A percentile compares a stretch with the other conserved stretches of the same genome.
Conservation (phyloP, 2,329 filamentous ascomycete genomes). For the Microcyclospora pomicola region DNA sequence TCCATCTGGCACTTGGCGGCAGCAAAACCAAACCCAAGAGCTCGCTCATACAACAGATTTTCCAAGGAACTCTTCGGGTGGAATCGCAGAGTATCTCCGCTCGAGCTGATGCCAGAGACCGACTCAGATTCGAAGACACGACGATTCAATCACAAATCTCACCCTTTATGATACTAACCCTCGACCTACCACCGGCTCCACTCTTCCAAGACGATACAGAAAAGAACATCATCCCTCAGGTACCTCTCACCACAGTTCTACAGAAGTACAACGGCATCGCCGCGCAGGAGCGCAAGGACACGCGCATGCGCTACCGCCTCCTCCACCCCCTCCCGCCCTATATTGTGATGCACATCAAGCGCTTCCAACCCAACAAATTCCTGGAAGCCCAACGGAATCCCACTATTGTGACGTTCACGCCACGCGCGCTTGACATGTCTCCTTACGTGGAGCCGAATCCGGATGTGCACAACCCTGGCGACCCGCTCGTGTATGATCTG, state of each 20-base stretch:
- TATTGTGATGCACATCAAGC: conserved; percentile 88
- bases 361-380: conserved; percentile 94
- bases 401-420: conserved; percentile 93
- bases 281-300: conserved; percentile 77
- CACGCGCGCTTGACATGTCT: conserved; percentile 68
- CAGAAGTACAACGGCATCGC: conserved; percentile 84
- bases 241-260: conserved; percentile 69
- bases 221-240: conserved; percentile 90
- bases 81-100: conserved; percentile 91
- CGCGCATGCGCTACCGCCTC: conserved; percentile 77
- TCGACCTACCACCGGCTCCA: conserved; percentile 82
- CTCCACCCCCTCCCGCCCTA: conserved; percentile 84
- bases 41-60: conserved; percentile 80
- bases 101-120: conserved; percentile 73
- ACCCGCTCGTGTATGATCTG: conserved; percentile 88
- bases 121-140: conserved; percentile 84
- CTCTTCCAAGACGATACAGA: conserved; percentile 92
- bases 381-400: conserved; percentile 80
- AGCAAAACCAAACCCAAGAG: conserved; percentile 72
- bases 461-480: conserved; percentile 51
- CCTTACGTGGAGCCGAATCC: conserved; percentile 88
- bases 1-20: conserved; percentile 82
- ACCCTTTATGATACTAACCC: conserved; percentile 80
- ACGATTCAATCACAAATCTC: conserved; percentile 64
- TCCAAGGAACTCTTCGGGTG: conserved; percentile 82